phyloP scores from a whole-genome alignment of 768 basidiomycete genomes.

The Flagelloscypha sp. region DNA sequence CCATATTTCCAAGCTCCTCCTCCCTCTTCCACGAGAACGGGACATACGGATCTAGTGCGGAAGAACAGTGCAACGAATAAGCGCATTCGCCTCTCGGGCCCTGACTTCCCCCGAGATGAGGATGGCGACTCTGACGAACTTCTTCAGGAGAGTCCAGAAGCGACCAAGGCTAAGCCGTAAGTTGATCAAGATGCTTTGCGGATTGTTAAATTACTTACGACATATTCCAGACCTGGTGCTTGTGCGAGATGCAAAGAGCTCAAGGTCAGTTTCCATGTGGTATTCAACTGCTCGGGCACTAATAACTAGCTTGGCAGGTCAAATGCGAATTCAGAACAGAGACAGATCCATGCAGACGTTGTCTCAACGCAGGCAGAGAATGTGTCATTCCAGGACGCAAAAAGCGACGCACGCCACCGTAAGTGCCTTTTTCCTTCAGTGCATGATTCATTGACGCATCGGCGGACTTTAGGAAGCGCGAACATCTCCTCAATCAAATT shows the following conservation, averaged over 20 bases:
- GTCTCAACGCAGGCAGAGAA: conserved; percentile 59
- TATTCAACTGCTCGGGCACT: background rate
- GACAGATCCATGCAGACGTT: conserved; percentile 69
- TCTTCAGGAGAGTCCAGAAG: too few species aligned
- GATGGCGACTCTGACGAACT: too few species aligned
- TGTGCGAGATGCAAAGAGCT: conserved; percentile 63
- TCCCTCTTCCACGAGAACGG: too few species aligned
- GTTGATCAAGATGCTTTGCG: conserved; percentile 14
- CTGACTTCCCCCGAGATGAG: too few species aligned
- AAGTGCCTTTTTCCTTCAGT: conserved; percentile 22
- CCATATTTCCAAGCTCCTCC: too few species aligned
- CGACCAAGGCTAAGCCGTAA: conserved; percentile 36
- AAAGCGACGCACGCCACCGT: conserved; percentile 75
- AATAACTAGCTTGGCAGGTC: conserved; percentile 37
- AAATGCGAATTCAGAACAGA: conserved; percentile 71
- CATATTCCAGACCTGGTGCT: conserved; percentile 39
- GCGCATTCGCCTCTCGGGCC: too few species aligned
- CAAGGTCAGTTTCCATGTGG: conserved; percentile 26
- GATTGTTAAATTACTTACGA: conserved; percentile 6
- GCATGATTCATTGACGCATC: background rate
- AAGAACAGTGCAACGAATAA: too few species aligned
- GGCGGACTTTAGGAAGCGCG: conserved; percentile 72
- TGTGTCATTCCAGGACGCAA: conserved; percentile 81
- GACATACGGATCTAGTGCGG: too few species aligned
- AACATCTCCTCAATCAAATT: conserved; percentile 70